Evolutionary conservation across 257 asterid genomes (phyloP), one percentile per base, ranked within the genome.

Genomic region (Primulina huaijiensis): DNA sequence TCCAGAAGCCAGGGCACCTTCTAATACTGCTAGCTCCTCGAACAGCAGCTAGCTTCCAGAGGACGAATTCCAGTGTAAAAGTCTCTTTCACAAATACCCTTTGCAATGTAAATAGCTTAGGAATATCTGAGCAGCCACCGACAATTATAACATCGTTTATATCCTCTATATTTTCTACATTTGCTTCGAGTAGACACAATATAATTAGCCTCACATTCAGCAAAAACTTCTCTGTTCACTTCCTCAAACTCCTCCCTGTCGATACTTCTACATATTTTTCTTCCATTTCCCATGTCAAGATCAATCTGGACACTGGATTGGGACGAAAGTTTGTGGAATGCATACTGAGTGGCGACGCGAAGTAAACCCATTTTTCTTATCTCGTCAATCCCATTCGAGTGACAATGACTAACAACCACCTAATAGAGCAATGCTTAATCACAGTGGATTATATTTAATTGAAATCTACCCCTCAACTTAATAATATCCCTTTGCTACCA

Each of bases 11-110:
- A 89, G 85, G 0, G 96, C 97, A 1, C 96, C 97, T 82, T 89
- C 96, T 59, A 91, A 72, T 4, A 96, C 96, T 9, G n/a, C n/a
- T n/a, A n/a, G 97, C 97, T 63, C 97, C 97, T 2, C 87, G 78
- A 21, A 91, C 96, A 11, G 96, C 96, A n/a, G n/a, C n/a, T n/a
- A 58, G 92, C 97, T 77, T 89, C 97, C 63, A 91, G 21, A 0
- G 85, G 90, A 74, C 87, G 71, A 79, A 89, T 86, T n/a, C 83
- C 89, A 0, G 71, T 25, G 77, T 87, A 84, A 2, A 77, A 9
- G 8, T 85, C 87, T 40, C 59, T 82, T 63, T 72, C 77, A 72
- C 88, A 89, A 12, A 86, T 57, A 38, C 62, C 62, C 59, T 2
- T 76, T 0, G 86, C 75, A 2, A 83, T 73, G 21, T 72, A 62